Base-by-base conservation (phyloP, 306 rosid genomes). In the Lathyrus tuberosus region DNA sequence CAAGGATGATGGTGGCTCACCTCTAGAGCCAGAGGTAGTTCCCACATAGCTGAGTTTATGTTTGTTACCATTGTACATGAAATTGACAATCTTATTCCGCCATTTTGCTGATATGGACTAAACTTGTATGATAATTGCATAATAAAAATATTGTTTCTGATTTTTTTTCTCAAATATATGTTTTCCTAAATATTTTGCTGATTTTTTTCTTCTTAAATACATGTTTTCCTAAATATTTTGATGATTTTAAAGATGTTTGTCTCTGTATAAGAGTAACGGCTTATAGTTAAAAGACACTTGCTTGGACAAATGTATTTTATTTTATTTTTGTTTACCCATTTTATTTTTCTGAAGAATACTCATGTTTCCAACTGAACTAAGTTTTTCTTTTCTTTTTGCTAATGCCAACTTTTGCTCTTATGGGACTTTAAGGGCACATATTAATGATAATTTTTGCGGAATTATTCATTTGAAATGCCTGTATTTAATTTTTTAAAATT, bases 21-120 rank as follows among this genome's bases (percentile, higher is more conserved):
- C 96, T 9, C 67, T 90, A 38, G 91, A 85, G 31, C 98, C 97
- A 14, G 86, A 88, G 80, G 95, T 90, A 1, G 92, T 90, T 31
- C 97, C 97, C 10, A 75, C 89, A 53, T 90, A 80, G 77, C 67
- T 18, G 60, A 2, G 46, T 10, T 37, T 48, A 3, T 56, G 30
- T 16, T 30, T 75, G 72, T 57, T 52, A 69, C 46, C 17, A 35
- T 41, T 89, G 96, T 85, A 90, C 80, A 87, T 89, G 85, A 58
- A 71, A 68, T 30, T 57, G 12, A 57, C 14, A 57, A 65, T 53
- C 62, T 59, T 71, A 52, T 71, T 62, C 54, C 28, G 41, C 58
- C 70, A 79, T 51, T 67, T 61, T 65, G 64, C 48, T 69, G 47
- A 15, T 31, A 20, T 51, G 81, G 69, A 62, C 65, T 8, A 18